Evolutionary conservation across 73 alveolate genomes (phyloP).

Genomic region (Uronychia binucleata): DNA sequence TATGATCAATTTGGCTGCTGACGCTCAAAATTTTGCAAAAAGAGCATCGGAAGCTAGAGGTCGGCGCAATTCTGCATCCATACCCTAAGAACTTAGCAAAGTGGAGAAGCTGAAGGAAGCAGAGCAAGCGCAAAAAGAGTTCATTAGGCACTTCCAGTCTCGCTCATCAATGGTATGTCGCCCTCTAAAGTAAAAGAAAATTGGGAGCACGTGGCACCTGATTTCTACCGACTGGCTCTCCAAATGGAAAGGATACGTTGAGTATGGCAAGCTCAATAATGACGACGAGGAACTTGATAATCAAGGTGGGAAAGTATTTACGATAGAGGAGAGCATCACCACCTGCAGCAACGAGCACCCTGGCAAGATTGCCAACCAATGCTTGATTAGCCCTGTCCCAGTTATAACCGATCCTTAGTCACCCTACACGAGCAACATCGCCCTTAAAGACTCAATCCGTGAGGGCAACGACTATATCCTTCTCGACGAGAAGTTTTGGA

Average conservation of each 20-base stretch:
- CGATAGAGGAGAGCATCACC: not conserved
- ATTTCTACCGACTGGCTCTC: not conserved
- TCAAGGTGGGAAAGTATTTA: no score
- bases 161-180: no score
- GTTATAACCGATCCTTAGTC: not conserved
- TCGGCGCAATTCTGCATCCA: no score
- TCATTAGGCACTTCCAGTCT: no score
- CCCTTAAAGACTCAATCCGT: not conserved
- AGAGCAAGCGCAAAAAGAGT: no score
- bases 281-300: no score
- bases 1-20: no score
- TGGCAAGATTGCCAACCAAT: not conserved
- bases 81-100: no score
- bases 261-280: not conserved
- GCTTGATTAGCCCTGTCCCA: not conserved
- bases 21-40: no score
- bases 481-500: constrained; percentile 21
- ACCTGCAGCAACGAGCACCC: not conserved
- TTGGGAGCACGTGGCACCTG: constrained; percentile 2
- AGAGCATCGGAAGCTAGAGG: no score
- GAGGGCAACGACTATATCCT: constrained; percentile 17
- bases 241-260: not conserved
- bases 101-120: no score
- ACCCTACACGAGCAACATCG: not conserved
- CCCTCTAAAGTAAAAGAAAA: no score